A percentile compares a stretch with the other conserved stretches of the same genome.
phyloP scores from a whole-genome alignment of 495 filamentous ascomycete species.

The Talaromyces stipitatus region DNA sequence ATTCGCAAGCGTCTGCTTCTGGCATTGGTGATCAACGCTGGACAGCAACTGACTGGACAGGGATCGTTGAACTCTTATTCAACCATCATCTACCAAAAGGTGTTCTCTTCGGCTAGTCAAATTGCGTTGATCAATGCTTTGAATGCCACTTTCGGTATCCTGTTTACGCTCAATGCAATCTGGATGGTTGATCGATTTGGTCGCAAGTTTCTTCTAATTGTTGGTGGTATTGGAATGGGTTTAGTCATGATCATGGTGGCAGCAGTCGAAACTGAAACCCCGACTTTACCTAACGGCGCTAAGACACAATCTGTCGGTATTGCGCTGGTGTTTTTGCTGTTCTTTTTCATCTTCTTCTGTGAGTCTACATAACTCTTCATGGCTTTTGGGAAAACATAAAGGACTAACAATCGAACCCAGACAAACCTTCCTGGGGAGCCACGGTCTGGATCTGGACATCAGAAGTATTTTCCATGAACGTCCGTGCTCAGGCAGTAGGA shows the following conservation, averaged over 20 bases:
- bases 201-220: slow-evolving; percentile 59
- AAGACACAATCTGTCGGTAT: slow-evolving; percentile 54
- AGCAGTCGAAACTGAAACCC: slow-evolving; percentile 55
- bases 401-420: slow-evolving; percentile 10
- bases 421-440: slow-evolving; percentile 62
- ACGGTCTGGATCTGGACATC: slow-evolving; percentile 63
- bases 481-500: slow-evolving; percentile 58
- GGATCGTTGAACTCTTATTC: slow-evolving; percentile 58
- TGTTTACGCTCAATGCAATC: slow-evolving; percentile 64
- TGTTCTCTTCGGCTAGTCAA: slow-evolving; percentile 41
- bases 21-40: slow-evolving; percentile 50
- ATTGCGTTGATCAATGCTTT: slow-evolving; percentile 66
- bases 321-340: slow-evolving; percentile 53
- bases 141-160: slow-evolving; percentile 57
- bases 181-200: slow-evolving; percentile 63
- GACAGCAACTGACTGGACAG: slow-evolving; percentile 55
- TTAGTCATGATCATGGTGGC: slow-evolving; percentile 60
- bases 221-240: slow-evolving; percentile 64
- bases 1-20: slow-evolving; percentile 49
- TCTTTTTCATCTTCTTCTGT: slow-evolving; percentile 62
- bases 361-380: slow-evolving; percentile 8
- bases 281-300: slow-evolving; percentile 30
- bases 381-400: not conserved
- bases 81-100: slow-evolving; percentile 55
- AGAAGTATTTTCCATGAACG: slow-evolving; percentile 60